phyloP scores from a whole-genome alignment of 805 yeast genomes.

The Lipomyces yamanashiensis region DNA sequence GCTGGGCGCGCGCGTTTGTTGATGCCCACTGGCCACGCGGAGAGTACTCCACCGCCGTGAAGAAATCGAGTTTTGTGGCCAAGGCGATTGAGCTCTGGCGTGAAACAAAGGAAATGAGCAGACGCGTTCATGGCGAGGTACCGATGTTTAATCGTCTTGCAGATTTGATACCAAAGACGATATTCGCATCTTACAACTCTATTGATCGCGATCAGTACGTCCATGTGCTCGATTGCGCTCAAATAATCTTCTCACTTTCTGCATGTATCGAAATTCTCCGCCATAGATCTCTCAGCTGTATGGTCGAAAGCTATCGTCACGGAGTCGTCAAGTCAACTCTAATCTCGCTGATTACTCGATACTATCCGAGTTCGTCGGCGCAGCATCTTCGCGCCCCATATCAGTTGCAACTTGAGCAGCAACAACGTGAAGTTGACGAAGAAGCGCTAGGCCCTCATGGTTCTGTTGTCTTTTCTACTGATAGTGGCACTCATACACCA shows the following conservation, averaged over 20 bases:
- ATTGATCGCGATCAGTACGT: conserved; percentile 11
- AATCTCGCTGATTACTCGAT: conserved; percentile 17
- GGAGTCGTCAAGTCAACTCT: conserved; percentile 12
- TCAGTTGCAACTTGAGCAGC: conserved; percentile 4
- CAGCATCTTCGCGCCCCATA: conserved; percentile 15
- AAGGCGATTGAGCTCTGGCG: conserved; percentile 6
- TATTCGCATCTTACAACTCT: conserved; percentile 8
- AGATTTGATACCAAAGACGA: conserved; percentile 7
- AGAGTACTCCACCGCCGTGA: conserved; percentile 10
- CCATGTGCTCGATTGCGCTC: conserved; percentile 23
- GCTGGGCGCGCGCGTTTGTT: conserved; percentile 24
- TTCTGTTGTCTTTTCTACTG: conserved; percentile 13
- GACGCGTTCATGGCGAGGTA: neutral
- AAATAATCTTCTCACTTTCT: conserved; percentile 9
- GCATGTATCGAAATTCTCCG: conserved; percentile 20
- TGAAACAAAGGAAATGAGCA: neutral
- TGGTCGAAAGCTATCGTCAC: conserved; percentile 16
- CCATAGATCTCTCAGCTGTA: conserved; percentile 5
- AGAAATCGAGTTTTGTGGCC: conserved; percentile 1
- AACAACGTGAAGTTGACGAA: neutral
- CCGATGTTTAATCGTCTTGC: neutral
- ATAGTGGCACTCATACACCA: neutral
- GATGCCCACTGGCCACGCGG: conserved; percentile 25
- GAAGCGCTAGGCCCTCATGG: neutral
- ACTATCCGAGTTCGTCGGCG: conserved; percentile 15